Conservation (phyloP, 345 rosid species). For the Eucalyptus coolabah region DNA sequence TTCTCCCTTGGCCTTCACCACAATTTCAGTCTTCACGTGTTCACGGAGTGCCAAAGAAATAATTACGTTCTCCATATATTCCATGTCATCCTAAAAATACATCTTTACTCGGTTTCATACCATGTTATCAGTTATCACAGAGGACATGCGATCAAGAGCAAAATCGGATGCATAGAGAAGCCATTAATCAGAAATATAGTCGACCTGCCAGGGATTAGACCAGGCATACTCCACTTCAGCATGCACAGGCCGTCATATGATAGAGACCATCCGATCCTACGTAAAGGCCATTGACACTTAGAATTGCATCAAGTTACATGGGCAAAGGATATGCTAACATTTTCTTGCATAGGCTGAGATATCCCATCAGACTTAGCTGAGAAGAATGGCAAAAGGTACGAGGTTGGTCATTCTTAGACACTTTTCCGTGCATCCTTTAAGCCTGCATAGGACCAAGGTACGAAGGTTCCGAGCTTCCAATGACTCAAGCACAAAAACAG, state of each 20-base stretch:
- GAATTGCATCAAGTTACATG: background rate
- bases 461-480: background rate
- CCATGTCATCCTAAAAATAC: background rate
- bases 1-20: background rate
- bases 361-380: background rate
- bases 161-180: background rate
- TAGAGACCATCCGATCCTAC: background rate
- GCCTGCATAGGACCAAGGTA: background rate
- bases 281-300: background rate
- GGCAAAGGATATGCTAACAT: background rate
- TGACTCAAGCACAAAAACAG: background rate
- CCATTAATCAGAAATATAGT: background rate
- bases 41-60: background rate
- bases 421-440: background rate
- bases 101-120: background rate
- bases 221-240: background rate
- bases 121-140: background rate
- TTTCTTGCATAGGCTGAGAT: background rate
- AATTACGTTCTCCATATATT: background rate
- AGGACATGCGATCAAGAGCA: background rate
- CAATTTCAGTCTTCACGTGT: background rate
- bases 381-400: background rate
- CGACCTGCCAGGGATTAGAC: background rate
- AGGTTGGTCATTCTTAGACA: background rate
- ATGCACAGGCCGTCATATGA: background rate